phyloP scores from a whole-genome alignment of 441 rosid genomes.

The Manihot esculenta region DNA sequence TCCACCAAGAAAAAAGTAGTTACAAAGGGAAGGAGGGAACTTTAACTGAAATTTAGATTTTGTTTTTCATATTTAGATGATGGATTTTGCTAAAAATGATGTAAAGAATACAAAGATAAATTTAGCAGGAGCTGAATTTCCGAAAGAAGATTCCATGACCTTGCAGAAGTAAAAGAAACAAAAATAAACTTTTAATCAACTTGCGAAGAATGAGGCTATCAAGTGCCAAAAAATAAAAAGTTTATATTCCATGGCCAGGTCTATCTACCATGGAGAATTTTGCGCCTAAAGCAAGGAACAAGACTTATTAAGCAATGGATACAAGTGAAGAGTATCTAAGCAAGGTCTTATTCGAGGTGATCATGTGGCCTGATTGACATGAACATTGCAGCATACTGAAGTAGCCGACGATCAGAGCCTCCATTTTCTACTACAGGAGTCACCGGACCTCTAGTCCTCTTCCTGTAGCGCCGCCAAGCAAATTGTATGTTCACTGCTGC shows the following conservation, averaged over 20 bases:
- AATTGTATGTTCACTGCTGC: conserved; percentile 70
- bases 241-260: too few relatives aligned
- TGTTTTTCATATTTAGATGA: too few relatives aligned
- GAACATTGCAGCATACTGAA: conserved; percentile 70
- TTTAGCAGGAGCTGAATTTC: too few relatives aligned
- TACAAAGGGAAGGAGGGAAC: conserved; percentile 10
- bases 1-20: background rate
- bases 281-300: background rate
- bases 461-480: conserved; percentile 57
- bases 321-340: conserved; percentile 1
- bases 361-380: conserved; percentile 77
- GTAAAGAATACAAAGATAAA: too few relatives aligned
- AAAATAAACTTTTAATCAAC: background rate
- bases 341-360: conserved; percentile 51
- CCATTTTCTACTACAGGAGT: conserved; percentile 29
- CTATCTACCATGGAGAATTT: conserved; percentile 4
- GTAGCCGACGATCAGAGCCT: conserved; percentile 37
- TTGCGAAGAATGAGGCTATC: background rate
- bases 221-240: too few relatives aligned
- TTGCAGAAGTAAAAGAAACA: background rate
- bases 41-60: conserved; percentile 3
- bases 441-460: conserved; percentile 46
- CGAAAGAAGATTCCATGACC: background rate
- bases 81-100: too few relatives aligned
- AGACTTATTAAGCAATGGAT: conserved; percentile 9